Conservation (phyloP, 1,284 basidiomycete species). For the Kalmanozyma brasiliensis region DNA sequence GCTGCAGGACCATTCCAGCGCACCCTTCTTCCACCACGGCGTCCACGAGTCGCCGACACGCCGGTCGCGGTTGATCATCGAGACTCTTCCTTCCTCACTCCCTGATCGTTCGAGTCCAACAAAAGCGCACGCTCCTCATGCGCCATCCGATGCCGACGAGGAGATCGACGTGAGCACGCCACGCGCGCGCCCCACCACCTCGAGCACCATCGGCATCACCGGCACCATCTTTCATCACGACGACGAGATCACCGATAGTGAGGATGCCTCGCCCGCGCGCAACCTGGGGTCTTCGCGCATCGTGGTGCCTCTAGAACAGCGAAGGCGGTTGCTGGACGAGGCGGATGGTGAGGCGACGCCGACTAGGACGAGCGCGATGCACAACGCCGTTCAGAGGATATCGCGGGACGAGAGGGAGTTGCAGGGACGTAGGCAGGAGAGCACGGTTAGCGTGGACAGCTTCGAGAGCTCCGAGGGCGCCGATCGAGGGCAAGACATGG, state of each 20-base stretch:
- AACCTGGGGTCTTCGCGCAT: conserved; percentile 4
- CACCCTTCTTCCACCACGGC: neutral
- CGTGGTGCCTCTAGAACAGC: conserved; percentile 26
- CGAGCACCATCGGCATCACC: conserved; percentile 33
- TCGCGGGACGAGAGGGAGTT: neutral
- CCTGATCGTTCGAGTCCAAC: too few relatives aligned
- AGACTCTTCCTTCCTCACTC: too few relatives aligned
- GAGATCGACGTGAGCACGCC: conserved; percentile 48
- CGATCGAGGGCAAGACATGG: neutral
- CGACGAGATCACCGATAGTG: conserved; percentile 36
- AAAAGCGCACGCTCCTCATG: neutral
- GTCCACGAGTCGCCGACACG: conserved; percentile 18
- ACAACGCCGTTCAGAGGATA: neutral
- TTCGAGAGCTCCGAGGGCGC: neutral
- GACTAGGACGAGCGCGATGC: conserved; percentile 21
- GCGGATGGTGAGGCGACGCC: conserved; percentile 43
- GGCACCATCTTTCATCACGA: conserved; percentile 42
- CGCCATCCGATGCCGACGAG: conserved; percentile 24
- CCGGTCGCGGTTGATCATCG: conserved; percentile 18
- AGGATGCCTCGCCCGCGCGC: conserved; percentile 3
- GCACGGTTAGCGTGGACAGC: too few relatives aligned
- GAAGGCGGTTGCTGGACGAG: conserved; percentile 21
- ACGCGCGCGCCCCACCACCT: conserved; percentile 31
- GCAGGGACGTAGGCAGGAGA: too few relatives aligned
- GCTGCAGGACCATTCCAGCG: conserved; percentile 4